A percentile compares a stretch with the other conserved stretches of the same genome.
phyloP scores from a whole-genome alignment of 768 basidiomycete species.

The Grammothele lineata region DNA sequence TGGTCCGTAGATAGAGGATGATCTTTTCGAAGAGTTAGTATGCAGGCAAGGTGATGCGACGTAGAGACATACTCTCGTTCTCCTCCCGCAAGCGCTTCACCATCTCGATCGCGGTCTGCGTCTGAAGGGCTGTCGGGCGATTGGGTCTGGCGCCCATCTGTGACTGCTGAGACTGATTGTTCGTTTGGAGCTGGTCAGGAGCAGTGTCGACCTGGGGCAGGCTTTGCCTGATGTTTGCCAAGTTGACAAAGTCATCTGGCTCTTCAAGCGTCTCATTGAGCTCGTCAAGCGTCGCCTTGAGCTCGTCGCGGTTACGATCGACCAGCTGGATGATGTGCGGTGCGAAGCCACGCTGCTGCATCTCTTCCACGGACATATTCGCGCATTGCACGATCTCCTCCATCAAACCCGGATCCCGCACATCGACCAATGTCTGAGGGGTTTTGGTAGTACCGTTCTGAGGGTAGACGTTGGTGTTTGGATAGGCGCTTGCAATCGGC shows the following conservation, averaged over 20 bases:
- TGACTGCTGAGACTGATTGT: slow-evolving; percentile 6
- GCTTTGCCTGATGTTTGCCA: slow-evolving; percentile 4
- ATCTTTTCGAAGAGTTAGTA: no score
- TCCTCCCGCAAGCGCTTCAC: slow-evolving; percentile 3
- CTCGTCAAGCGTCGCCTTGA: slow-evolving; percentile 16
- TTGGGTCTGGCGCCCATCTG: background rate
- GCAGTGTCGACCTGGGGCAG: background rate
- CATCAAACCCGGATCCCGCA: slow-evolving; percentile 33
- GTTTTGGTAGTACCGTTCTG: background rate
- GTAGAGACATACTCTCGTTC: slow-evolving; percentile 1
- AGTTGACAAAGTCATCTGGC: slow-evolving; percentile 4
- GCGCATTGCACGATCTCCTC: slow-evolving; percentile 46
- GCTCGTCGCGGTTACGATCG: slow-evolving; percentile 44
- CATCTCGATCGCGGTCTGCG: slow-evolving; percentile 5
- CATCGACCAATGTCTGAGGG: background rate
- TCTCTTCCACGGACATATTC: slow-evolving; percentile 40
- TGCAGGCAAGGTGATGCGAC: no score
- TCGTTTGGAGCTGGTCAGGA: background rate
- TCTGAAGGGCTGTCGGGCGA: slow-evolving; percentile 5
- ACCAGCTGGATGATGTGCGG: slow-evolving; percentile 52
- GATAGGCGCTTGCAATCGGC: no score
- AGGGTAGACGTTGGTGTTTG: background rate
- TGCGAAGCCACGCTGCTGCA: slow-evolving; percentile 46
- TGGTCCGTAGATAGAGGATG: no score
- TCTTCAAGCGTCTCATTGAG: no score